A percentile compares a stretch with the other conserved stretches of the same genome.
These are phyloP conservation scores for Fraxinus platypoda DNA, from an alignment of 305 asterid species.

Conservation along the genomic window DNA sequence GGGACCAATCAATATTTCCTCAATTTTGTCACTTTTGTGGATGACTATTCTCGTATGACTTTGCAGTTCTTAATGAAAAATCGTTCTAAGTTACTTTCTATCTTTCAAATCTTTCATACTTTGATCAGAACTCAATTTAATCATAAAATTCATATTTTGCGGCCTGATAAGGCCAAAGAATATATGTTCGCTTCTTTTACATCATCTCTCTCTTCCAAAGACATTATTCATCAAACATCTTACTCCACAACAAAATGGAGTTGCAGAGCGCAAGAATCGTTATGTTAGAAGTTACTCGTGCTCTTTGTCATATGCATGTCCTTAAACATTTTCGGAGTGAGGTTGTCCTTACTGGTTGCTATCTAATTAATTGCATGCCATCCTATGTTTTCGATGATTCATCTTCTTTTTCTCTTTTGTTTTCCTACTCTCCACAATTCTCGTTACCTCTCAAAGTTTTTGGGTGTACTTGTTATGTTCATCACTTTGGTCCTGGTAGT, in stretches of 20 bases:
- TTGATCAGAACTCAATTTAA: neutral
- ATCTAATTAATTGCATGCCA: no score
- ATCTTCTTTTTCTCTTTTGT: neutral
- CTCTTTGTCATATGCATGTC: neutral
- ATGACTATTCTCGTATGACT: neutral
- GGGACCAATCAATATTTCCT: neutral
- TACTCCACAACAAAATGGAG: no score
- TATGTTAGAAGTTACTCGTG: neutral
- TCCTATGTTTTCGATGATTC: neutral
- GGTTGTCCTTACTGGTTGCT: no score
- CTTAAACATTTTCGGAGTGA: neutral
- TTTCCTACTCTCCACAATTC: neutral
- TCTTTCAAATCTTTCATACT: no score
- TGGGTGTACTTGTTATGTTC: neutral
- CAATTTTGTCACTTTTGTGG: neutral
- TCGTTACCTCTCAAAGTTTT: neutral
- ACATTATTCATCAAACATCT: neutral
- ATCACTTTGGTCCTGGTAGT: neutral
- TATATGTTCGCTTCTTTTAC: neutral
- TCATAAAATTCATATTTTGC: neutral
- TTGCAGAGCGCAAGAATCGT: no score
- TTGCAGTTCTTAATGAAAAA: neutral
- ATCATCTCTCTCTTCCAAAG: neutral
- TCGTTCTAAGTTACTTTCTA: neutral
- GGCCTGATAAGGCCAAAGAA: neutral